Conservation (phyloP, 179 eudicot species). For the Amaranthus tricolor region DNA sequence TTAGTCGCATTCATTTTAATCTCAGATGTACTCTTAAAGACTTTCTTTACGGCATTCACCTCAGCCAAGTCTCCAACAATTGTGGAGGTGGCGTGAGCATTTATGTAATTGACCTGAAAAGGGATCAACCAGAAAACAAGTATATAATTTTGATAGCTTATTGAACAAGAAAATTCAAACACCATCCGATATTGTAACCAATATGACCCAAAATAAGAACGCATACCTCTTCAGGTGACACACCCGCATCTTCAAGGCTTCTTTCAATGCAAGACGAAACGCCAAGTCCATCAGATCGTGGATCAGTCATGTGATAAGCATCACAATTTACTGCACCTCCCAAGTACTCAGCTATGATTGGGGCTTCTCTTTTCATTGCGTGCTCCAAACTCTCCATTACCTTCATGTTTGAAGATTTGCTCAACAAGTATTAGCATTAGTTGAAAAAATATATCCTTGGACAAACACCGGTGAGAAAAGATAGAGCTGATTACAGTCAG, state of each 20-base stretch:
- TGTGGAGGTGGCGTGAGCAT: conserved; percentile 98
- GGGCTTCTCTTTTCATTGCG: conserved; percentile 86
- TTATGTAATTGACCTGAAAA: conserved; percentile 84
- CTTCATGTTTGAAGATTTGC: conserved; percentile 27
- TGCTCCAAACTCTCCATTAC: conserved; percentile 95
- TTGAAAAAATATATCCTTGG: neutral
- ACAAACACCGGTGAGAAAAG: neutral
- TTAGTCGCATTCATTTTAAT: conserved; percentile 87
- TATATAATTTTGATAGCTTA: neutral
- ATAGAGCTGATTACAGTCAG: neutral
- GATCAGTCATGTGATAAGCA: conserved; percentile 95
- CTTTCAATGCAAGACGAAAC: conserved; percentile 75
- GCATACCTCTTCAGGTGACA: conserved; percentile 86
- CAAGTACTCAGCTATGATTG: conserved; percentile 78
- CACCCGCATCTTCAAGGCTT: conserved; percentile 80
- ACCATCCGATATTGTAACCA: neutral
- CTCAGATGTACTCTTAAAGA: conserved; percentile 74
- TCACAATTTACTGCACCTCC: conserved; percentile 94
- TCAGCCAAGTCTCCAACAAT: conserved; percentile 91
- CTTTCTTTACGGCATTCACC: conserved; percentile 90
- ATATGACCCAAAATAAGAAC: neutral
- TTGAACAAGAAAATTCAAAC: conserved; percentile 4
- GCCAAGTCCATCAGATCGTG: conserved; percentile 86
- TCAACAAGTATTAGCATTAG: neutral
- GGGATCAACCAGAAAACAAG: neutral